phyloP scores from a whole-genome alignment of 106 monocot genomes.

The Posidonia australis region DNA sequence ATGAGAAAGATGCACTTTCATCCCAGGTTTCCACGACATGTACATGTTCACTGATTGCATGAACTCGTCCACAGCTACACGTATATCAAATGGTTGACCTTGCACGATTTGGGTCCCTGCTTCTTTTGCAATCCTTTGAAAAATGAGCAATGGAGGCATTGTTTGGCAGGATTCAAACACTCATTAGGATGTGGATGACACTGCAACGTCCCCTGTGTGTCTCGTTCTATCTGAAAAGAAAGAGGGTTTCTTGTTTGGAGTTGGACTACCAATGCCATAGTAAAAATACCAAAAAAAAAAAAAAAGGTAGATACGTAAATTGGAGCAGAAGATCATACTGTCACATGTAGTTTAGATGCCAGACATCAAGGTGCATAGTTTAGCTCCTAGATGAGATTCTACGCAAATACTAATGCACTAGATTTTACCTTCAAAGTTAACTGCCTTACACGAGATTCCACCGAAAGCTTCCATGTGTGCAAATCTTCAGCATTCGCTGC shows the following conservation, averaged over 20 bases:
- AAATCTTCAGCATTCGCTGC: constrained; percentile 80
- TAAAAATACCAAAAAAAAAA: no score
- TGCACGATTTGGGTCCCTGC: constrained; percentile 41
- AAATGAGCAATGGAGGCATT: constrained; percentile 48
- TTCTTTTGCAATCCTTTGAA: constrained; percentile 70
- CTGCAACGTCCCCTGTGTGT: constrained; percentile 77
- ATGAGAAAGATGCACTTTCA: constrained; percentile 75
- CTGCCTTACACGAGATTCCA: constrained; percentile 87
- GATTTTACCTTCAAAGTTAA: constrained; percentile 75
- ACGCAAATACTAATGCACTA: no score
- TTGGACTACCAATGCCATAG: no score
- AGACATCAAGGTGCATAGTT: no score
- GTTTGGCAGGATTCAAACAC: constrained; percentile 40
- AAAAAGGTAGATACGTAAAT: no score
- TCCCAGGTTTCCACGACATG: constrained; percentile 69
- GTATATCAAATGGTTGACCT: constrained; percentile 79
- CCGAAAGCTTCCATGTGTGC: constrained; percentile 92
- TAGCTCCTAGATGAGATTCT: no score
- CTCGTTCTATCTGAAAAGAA: constrained; percentile 76
- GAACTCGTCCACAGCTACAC: constrained; percentile 77
- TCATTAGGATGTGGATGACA: constrained; percentile 65
- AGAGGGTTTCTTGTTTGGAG: no score
- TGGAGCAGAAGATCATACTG: neutral
- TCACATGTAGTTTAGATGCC: no score
- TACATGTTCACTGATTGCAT: constrained; percentile 63